A percentile compares a stretch with the other conserved stretches of the same genome.
These are phyloP conservation scores for Candida anutae DNA, from an alignment of 1,139 yeast species.

Conservation along the genomic window DNA sequence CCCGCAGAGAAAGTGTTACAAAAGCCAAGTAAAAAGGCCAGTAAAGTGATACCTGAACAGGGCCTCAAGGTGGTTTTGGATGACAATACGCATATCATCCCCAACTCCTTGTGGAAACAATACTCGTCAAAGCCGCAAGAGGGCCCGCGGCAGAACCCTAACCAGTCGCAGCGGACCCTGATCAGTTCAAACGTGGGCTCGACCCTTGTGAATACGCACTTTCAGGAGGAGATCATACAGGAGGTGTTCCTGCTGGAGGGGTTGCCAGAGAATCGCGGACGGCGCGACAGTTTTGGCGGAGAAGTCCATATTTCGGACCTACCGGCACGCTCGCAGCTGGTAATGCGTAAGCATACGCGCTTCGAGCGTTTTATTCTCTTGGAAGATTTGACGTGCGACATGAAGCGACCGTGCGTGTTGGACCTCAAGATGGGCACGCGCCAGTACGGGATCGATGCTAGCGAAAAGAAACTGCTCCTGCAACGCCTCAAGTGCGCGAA, in stretches of 20 bases:
- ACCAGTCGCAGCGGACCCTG: slow-evolving; percentile 1
- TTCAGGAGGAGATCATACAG: slow-evolving; percentile 32
- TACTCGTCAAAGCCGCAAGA: slow-evolving; percentile 44
- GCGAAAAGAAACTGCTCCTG: slow-evolving; percentile 59
- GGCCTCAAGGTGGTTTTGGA: slow-evolving; percentile 85
- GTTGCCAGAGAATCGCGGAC: not conserved
- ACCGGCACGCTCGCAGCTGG: slow-evolving; percentile 3
- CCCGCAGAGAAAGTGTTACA: too few species aligned
- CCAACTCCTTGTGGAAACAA: slow-evolving; percentile 63
- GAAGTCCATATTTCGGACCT: not conserved
- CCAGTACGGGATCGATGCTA: slow-evolving; percentile 95
- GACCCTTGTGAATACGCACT: slow-evolving; percentile 30
- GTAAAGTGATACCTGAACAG: slow-evolving; percentile 44
- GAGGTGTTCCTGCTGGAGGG: slow-evolving; percentile 29
- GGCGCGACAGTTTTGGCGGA: too few species aligned
- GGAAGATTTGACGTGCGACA: slow-evolving; percentile 83
- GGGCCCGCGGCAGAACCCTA: not conserved
- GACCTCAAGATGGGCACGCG: slow-evolving; percentile 98
- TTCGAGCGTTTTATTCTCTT: slow-evolving; percentile 79
- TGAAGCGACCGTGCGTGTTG: slow-evolving; percentile 80
- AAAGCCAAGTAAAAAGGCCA: slow-evolving; percentile 9
- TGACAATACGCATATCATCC: slow-evolving; percentile 85
- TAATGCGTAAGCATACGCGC: slow-evolving; percentile 37
- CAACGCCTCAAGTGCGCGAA: slow-evolving; percentile 74
- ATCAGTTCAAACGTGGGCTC: slow-evolving; percentile 16